phyloP scores from a whole-genome alignment of 495 filamentous ascomycete species.

The Xylaria acuta region DNA sequence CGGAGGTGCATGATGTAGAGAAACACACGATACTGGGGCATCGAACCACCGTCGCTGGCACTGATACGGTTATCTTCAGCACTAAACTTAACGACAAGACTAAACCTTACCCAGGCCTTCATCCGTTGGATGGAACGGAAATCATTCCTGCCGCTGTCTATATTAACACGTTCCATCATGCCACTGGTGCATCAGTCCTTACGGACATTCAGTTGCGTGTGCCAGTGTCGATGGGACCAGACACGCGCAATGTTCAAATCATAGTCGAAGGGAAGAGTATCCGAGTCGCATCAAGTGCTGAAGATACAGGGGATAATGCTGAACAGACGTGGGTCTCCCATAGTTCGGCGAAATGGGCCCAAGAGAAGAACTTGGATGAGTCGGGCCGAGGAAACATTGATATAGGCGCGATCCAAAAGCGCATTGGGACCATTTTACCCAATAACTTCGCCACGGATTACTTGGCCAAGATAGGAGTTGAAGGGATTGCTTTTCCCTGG shows the following conservation, averaged over 20 bases:
- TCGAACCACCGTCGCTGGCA: constrained; percentile 36
- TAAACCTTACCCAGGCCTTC: constrained; percentile 46
- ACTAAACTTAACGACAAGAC: constrained; percentile 37
- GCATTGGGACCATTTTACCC: constrained; percentile 26
- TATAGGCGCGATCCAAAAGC: constrained; percentile 27
- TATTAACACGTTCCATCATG: constrained; percentile 48
- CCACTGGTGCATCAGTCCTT: constrained; percentile 35
- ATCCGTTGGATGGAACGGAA: constrained; percentile 45
- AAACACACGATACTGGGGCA: constrained; percentile 45
- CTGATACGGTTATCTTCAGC: constrained; percentile 20
- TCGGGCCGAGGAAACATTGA: constrained; percentile 20
- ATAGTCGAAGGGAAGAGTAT: constrained; percentile 35
- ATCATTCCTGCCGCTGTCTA: constrained; percentile 49
- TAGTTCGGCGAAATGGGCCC: constrained; percentile 36
- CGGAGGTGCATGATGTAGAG: constrained; percentile 38
- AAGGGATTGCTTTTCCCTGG: constrained; percentile 54
- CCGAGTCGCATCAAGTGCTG: constrained; percentile 39
- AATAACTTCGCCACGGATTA: constrained; percentile 47
- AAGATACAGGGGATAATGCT: constrained; percentile 19
- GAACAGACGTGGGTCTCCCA: constrained; percentile 47
- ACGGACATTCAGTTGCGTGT: constrained; percentile 43
- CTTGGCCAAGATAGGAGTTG: constrained; percentile 47
- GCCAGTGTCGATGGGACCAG: constrained; percentile 40
- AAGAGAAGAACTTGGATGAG: background rate
- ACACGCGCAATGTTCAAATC: constrained; percentile 44